Evolutionary conservation across 345 rosid species (phyloP), one percentile per base, ranked within the genome.

Genomic region (Eucalyptus coolabah): DNA sequence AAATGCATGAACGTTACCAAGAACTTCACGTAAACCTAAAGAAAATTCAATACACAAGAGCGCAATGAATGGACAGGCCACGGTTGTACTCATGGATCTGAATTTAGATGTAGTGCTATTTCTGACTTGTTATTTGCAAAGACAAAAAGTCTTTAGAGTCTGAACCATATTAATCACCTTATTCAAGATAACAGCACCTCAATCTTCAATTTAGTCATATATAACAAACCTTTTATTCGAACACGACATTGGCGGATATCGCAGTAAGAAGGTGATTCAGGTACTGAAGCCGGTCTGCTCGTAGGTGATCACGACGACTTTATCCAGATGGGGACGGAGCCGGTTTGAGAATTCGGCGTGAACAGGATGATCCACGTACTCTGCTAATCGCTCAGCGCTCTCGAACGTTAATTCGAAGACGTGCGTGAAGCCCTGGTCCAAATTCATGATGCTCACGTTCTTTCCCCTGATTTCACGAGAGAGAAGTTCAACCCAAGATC

Each of bases 371-470:
- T 90, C 88, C 65, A 93, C 14, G 87, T 96, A 97, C 91, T 95
- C 96, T 2, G 95, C 95, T 65, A 96, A 45, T 21, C 92, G 96
- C 86, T 95, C 95, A 8, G 89, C 93, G 90, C 95, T 95, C 91
- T 96, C 99, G 77, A 96, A 97, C 26, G 93, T 94, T 47, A 96
- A 94, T 86, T 93, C 94, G 86, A 97, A 97, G 60, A 96, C 89
- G 86, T 97, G 99, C 42, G 98, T 97, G 94, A 93, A 97, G n/a
- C 98, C 98, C 89, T 94, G 97, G 77, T 95, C 96, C 93, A 94
- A 26, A 87, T 97, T 97, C 96, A 95, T 96, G 86, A 89, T 88
- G 92, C 98, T 95, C 92, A 97, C 92, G 93, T 95, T 95, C 53
- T 86, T 93, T 12, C 98, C 98, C 98, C 98, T 97, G 12, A 87